A percentile compares a stretch with the other conserved stretches of the same genome.
phyloP scores from a whole-genome alignment of 441 rosid species.

The Erysimum pusillum region DNA sequence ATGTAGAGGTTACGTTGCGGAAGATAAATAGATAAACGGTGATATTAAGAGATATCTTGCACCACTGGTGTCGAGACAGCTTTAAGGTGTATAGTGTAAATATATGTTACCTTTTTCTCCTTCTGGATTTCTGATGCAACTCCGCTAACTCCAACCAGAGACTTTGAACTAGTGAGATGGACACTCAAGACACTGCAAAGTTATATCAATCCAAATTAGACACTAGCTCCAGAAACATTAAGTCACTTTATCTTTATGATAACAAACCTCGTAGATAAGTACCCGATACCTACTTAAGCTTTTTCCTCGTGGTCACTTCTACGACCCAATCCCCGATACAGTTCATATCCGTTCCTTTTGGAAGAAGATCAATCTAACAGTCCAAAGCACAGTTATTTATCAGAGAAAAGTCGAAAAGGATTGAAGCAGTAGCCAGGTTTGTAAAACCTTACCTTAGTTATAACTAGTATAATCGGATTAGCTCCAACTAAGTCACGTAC shows the following conservation, averaged over 20 bases:
- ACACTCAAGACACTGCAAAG: slow-evolving; percentile 81
- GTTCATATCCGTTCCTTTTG: slow-evolving; percentile 89
- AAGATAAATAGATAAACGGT: slow-evolving; percentile 16
- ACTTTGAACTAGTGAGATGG: slow-evolving; percentile 95
- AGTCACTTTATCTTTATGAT: neutral
- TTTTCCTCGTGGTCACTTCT: slow-evolving; percentile 85
- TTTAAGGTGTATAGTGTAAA: slow-evolving; percentile 3
- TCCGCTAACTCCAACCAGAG: slow-evolving; percentile 80
- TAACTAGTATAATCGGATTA: slow-evolving; percentile 88
- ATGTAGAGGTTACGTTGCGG: slow-evolving; percentile 41
- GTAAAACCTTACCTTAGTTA: slow-evolving; percentile 73
- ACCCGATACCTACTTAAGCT: slow-evolving; percentile 74
- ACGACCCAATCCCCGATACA: slow-evolving; percentile 99
- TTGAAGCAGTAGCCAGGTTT: slow-evolving; percentile 16
- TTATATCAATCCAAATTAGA: slow-evolving; percentile 18
- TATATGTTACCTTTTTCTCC: slow-evolving; percentile 83
- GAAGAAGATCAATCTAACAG: slow-evolving; percentile 88
- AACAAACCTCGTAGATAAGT: slow-evolving; percentile 1
- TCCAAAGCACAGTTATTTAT: slow-evolving; percentile 32
- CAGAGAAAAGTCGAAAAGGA: slow-evolving; percentile 22
- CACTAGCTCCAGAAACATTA: slow-evolving; percentile 30
- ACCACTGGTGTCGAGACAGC: neutral
- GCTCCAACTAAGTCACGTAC: slow-evolving; percentile 93
- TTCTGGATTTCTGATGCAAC: slow-evolving; percentile 90
- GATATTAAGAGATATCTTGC: neutral